These are phyloP conservation scores for Allodekkera sacchari DNA, from an alignment of 805 yeast species.

Conservation along the genomic window DNA sequence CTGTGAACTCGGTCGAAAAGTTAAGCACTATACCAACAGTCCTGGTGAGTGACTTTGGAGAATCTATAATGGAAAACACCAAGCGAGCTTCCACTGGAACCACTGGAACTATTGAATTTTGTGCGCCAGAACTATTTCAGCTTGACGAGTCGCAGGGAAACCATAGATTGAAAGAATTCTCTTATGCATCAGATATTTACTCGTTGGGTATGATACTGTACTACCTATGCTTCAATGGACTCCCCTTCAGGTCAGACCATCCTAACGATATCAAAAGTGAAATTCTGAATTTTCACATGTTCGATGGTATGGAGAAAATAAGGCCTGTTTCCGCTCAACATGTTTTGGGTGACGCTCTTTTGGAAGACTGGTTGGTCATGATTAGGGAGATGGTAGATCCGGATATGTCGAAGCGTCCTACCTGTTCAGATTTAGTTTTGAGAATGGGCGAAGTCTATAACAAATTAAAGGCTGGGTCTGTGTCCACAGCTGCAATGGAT, in stretches of 20 bases:
- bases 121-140: conserved; percentile 74
- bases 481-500: conserved; percentile 1
- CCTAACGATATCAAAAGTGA: conserved; percentile 18
- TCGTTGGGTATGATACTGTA: conserved; percentile 79
- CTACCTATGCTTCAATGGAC: conserved; percentile 58
- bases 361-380: conserved; percentile 28
- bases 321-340: conserved; percentile 5
- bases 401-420: conserved; percentile 33
- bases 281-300: conserved; percentile 14
- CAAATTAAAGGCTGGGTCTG: conserved; percentile 3
- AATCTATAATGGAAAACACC: conserved; percentile 68
- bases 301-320: conserved; percentile 13
- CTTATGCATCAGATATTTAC: conserved; percentile 69
- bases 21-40: conserved; percentile 47
- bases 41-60: conserved; percentile 85
- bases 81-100: conserved; percentile 63
- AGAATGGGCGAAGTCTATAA: conserved; percentile 11
- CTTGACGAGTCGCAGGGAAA: conserved; percentile 18
- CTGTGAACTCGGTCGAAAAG: conserved; percentile 17
- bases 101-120: conserved; percentile 82
- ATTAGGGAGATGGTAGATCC: conserved; percentile 16
- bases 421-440: conserved; percentile 31
- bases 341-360: conserved; percentile 19
- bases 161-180: conserved; percentile 42
- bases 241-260: conserved; percentile 45